Percentiles rank a stretch among this genome's conserved stretches.
These are phyloP conservation scores for Rhodofomes roseus DNA, from an alignment of 1,284 basidiomycete genomes.

Conservation along the genomic window DNA sequence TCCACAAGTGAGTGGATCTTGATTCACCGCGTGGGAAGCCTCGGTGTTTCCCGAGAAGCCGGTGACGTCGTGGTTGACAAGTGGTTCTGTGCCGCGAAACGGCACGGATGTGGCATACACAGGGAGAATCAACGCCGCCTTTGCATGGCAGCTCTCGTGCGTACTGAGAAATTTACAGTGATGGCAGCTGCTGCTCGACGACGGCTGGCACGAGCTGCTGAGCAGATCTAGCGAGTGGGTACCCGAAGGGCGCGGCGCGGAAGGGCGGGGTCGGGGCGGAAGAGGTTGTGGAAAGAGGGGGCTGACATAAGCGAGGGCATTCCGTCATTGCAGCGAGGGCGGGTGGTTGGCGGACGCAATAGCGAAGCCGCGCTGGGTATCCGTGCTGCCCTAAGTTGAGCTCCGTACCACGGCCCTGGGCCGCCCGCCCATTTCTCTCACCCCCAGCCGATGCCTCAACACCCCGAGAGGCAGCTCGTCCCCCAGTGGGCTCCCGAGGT, in stretches of 20 bases:
- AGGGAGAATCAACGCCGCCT: no score
- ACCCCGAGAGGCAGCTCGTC: slow-evolving; percentile 21
- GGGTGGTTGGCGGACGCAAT: not conserved
- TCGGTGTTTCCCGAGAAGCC: not conserved
- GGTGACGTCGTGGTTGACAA: not conserved
- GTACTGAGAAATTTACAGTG: no score
- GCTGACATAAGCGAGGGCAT: not conserved
- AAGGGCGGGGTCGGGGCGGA: not conserved
- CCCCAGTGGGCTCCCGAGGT: slow-evolving; percentile 28
- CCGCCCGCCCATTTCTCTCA: not conserved
- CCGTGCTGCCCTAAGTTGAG: not conserved
- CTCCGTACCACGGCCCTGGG: not conserved
- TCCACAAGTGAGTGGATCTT: not conserved
- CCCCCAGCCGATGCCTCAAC: not conserved
- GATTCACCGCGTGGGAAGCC: not conserved
- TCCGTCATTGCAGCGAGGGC: not conserved
- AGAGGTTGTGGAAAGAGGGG: not conserved
- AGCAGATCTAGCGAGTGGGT: not conserved
- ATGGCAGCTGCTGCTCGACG: no score
- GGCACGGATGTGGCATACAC: no score
- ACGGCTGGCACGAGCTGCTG: not conserved
- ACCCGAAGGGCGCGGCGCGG: not conserved
- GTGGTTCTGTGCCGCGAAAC: no score
- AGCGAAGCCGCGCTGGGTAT: not conserved
- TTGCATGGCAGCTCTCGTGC: no score